These are phyloP conservation scores for Porogramme epimiltina DNA, from an alignment of 1,284 basidiomycete species.

Conservation along the genomic window DNA sequence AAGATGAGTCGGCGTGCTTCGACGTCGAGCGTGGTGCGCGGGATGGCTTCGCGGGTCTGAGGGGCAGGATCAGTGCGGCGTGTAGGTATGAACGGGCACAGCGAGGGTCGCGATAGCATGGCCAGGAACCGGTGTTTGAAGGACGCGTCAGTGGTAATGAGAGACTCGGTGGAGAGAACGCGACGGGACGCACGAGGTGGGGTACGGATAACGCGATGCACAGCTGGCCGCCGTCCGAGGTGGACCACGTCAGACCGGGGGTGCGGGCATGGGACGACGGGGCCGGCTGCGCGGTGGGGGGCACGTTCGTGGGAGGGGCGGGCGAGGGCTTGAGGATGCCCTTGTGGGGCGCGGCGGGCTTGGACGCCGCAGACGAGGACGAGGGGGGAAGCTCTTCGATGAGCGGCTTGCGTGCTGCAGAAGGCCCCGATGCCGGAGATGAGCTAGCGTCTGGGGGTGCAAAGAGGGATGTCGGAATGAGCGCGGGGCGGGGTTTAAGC, in stretches of 20 bases:
- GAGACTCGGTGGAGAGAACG: constrained; percentile 1
- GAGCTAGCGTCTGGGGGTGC: constrained; percentile 13
- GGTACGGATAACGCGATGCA: constrained; percentile 53
- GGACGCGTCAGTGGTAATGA: background rate
- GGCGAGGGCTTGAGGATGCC: constrained; percentile 39
- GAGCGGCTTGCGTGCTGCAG: constrained; percentile 33
- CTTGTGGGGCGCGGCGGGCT: constrained; percentile 29
- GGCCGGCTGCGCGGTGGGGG: background rate
- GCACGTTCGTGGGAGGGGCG: constrained; percentile 21
- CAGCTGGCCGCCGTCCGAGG: constrained; percentile 39
- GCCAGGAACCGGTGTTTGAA: too few relatives aligned
- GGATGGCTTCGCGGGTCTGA: constrained; percentile 49
- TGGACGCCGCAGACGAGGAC: constrained; percentile 2
- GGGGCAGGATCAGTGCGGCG: background rate
- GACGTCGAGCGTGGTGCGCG: constrained; percentile 56
- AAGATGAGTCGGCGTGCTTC: constrained; percentile 59
- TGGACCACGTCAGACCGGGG: constrained; percentile 43
- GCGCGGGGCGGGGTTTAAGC: constrained; percentile 54
- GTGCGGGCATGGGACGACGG: constrained; percentile 36
- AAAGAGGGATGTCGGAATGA: constrained; percentile 50
- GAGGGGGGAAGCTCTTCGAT: constrained; percentile 47
- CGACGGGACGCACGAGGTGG: constrained; percentile 45
- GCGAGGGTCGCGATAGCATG: background rate
- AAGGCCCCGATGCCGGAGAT: background rate
- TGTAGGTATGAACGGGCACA: background rate